These are phyloP conservation scores for Lagenaria siceraria DNA, from an alignment of 306 rosid species.

Conservation along the genomic window DNA sequence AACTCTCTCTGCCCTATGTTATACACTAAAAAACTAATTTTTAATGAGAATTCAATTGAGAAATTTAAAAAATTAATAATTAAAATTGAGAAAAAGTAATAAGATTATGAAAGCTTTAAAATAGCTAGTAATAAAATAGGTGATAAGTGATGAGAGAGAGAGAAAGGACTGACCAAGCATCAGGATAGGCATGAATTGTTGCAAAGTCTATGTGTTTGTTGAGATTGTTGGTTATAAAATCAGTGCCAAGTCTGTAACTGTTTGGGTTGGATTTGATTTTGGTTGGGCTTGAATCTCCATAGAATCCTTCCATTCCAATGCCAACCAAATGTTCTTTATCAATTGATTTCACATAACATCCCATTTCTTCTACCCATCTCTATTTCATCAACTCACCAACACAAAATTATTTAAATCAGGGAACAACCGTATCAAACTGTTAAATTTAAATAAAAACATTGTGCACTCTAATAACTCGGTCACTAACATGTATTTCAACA, in stretches of 20 bases:
- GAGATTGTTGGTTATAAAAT: slow-evolving; percentile 31
- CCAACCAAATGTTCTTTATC: slow-evolving; percentile 37
- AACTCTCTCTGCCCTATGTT: too few relatives aligned
- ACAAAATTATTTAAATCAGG: not conserved
- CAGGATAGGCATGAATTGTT: slow-evolving; percentile 50
- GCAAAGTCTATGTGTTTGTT: slow-evolving; percentile 36
- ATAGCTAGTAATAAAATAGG: too few relatives aligned
- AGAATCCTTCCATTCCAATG: slow-evolving; percentile 66
- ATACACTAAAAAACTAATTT: too few relatives aligned
- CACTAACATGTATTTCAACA: too few relatives aligned
- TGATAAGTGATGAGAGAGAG: not conserved
- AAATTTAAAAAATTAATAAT: too few relatives aligned
- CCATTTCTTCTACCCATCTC: slow-evolving; percentile 64
- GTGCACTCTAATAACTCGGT: too few relatives aligned
- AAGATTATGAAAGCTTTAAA: too few relatives aligned
- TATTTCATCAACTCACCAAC: not conserved
- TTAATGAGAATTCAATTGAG: too few relatives aligned
- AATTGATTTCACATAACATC: slow-evolving; percentile 32
- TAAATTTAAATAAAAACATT: too few relatives aligned
- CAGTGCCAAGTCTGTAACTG: slow-evolving; percentile 37
- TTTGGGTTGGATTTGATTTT: slow-evolving; percentile 37
- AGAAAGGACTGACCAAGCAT: slow-evolving; percentile 21
- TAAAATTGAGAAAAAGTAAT: too few relatives aligned
- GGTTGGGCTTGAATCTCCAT: slow-evolving; percentile 34
- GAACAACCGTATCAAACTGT: too few relatives aligned